Evolutionary conservation across 345 rosid species (phyloP), one percentile per base, ranked within the genome.

Genomic region (Linum usitatissimum): DNA sequence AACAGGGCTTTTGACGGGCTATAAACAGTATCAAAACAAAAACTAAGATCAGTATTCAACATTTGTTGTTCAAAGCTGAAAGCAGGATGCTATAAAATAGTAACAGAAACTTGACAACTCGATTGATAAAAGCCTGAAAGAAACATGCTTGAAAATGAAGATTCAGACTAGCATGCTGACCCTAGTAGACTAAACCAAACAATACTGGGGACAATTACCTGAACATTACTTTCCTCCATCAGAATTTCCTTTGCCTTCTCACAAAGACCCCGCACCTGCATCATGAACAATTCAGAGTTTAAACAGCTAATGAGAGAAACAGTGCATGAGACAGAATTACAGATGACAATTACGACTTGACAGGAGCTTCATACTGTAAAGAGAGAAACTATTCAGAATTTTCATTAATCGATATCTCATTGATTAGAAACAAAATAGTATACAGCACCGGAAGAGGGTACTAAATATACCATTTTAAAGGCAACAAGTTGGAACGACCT

Each of bases 141-240:
- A 15, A 45, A 45, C 17, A 45, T 45, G 14, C 51, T 15, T 15
- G 17, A 45, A 45, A 10, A 15, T 7, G 51, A 10, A 45, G 14
- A 45, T 45, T 45, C 17, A 45, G 51, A 10, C 4, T 15, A 45
- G 15, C 51, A 45, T 34, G 38, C 38, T 34, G 38, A 34, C 5
- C 38, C 38, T 1, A 34, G 38, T 34, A n/a, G 49, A 7, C 7
- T 18, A 34, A 34, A 34, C 14, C 17, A 45, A 45, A 45, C 51
- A 45, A 15, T 7, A 45, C 51, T 45, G 51, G 10, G 17, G 51
- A 10, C 51, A 10, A 64, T 53, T 17, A 93, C 99, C 99, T 94
- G 99, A 71, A 94, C 99, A 57, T 88, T 94, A 87, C 96, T 94
- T 75, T 94, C 99, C 63, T 85, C 87, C 97, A 94, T 90, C 72